A percentile compares a stretch with the other conserved stretches of the same genome.
Conservation (phyloP, 2,329 filamentous ascomycete species). For the Fonsecaea multimorphosa region DNA sequence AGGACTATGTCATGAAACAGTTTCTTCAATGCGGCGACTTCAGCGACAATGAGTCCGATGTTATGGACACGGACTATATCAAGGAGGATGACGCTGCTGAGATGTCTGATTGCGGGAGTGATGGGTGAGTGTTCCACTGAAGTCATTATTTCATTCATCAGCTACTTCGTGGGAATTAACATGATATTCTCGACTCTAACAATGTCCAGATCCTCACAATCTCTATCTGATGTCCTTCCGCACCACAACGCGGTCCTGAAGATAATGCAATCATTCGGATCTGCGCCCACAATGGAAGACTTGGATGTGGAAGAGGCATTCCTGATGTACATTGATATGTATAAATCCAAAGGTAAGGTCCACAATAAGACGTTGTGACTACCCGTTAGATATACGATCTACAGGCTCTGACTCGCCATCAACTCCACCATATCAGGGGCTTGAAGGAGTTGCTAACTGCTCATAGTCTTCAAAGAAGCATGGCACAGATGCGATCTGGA, state of each 20-base stretch:
- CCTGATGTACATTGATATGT: conserved; percentile 43
- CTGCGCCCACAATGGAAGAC: conserved; percentile 2
- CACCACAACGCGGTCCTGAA: not conserved
- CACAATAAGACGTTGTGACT: not conserved
- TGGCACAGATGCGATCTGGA: conserved; percentile 56
- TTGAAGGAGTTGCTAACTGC: conserved; percentile 33
- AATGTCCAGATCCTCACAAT: too few species aligned
- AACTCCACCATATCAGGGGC: not conserved
- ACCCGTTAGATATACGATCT: not conserved
- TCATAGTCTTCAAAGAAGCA: conserved; percentile 49
- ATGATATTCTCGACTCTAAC: too few species aligned
- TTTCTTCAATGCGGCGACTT: not conserved
- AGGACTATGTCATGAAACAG: not conserved
- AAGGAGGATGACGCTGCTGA: too few species aligned
- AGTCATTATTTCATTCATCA: too few species aligned
- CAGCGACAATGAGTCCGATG: too few species aligned
- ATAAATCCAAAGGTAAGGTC: conserved; percentile 45
- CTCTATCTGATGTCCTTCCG: not conserved
- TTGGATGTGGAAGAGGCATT: conserved; percentile 40
- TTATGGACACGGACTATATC: too few species aligned
- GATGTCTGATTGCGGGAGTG: not conserved
- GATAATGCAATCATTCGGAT: not conserved
- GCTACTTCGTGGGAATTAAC: too few species aligned
- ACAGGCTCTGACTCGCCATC: not conserved
- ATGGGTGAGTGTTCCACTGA: too few species aligned